phyloP scores from a whole-genome alignment of 257 asterid species.

The Nemophila menziesii region DNA sequence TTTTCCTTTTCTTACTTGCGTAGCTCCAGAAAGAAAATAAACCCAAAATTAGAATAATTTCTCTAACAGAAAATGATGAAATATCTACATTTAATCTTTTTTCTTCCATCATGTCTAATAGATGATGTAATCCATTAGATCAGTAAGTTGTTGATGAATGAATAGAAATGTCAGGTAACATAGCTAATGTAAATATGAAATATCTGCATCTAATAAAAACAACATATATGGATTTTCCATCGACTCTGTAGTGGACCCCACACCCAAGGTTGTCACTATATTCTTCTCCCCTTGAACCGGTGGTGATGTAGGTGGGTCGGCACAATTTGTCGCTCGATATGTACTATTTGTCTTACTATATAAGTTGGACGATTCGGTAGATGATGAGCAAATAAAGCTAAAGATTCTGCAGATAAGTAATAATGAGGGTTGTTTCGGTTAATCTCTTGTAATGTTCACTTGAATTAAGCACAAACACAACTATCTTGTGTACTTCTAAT shows the following conservation, averaged over 20 bases:
- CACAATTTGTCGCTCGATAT: slow-evolving; percentile 60
- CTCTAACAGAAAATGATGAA: too few species aligned
- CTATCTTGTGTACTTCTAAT: slow-evolving; percentile 78
- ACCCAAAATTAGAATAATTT: too few species aligned
- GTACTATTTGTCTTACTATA: slow-evolving; percentile 86
- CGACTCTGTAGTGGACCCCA: slow-evolving; percentile 40
- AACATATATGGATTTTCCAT: slow-evolving; percentile 31
- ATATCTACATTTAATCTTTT: slow-evolving; percentile 45
- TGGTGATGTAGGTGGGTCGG: slow-evolving; percentile 26
- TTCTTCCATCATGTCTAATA: slow-evolving; percentile 83
- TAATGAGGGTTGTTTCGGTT: slow-evolving; percentile 63
- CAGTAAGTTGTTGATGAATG: slow-evolving; percentile 76
- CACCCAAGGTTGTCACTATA: slow-evolving; percentile 31
- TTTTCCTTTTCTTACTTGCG: too few species aligned
- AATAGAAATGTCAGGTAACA: slow-evolving; percentile 71
- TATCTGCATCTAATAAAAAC: slow-evolving; percentile 77
- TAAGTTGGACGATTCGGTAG: slow-evolving; percentile 62
- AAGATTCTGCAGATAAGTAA: slow-evolving; percentile 83
- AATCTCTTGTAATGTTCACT: slow-evolving; percentile 70
- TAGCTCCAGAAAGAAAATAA: too few species aligned
- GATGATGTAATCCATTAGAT: slow-evolving; percentile 59
- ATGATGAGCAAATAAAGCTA: slow-evolving; percentile 66
- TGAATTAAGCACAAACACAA: slow-evolving; percentile 77
- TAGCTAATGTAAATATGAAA: slow-evolving; percentile 78
- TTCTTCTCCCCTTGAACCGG: slow-evolving; percentile 28